Percentiles rank a stretch among this genome's conserved stretches.
These are phyloP conservation scores for Lycium ferocissimum DNA, from an alignment of 257 asterid species.

Conservation along the genomic window DNA sequence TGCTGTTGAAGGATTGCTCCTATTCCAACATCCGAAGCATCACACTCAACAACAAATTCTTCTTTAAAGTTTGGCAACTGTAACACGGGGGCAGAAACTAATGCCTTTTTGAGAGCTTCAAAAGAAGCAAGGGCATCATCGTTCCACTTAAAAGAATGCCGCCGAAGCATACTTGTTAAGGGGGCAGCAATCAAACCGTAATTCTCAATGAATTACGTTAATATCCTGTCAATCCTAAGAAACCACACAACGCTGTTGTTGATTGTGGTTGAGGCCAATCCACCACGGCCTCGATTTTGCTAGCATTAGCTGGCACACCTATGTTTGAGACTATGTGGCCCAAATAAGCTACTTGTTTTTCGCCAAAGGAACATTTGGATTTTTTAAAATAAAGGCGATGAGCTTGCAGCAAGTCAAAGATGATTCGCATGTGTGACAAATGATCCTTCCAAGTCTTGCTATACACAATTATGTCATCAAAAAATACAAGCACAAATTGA, in stretches of 20 bases:
- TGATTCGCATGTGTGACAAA: background rate
- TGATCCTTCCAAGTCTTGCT: background rate
- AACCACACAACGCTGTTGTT: background rate
- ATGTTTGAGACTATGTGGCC: slow-evolving; percentile 13
- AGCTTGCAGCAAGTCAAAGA: background rate
- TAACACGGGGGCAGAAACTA: background rate
- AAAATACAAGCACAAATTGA: background rate
- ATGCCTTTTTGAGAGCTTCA: slow-evolving; percentile 10
- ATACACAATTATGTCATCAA: background rate
- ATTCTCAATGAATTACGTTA: background rate
- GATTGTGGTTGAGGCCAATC: background rate
- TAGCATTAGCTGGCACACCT: background rate
- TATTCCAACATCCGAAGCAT: background rate
- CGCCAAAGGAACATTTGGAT: background rate
- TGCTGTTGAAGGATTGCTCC: background rate
- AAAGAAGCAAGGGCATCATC: background rate
- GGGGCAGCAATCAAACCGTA: background rate
- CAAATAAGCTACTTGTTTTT: background rate
- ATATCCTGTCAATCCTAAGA: background rate
- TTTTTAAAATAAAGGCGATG: background rate
- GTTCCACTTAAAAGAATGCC: background rate
- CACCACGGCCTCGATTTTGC: background rate
- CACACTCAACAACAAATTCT: background rate
- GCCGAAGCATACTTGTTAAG: background rate
- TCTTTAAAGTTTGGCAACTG: background rate